Evolutionary conservation across 805 yeast genomes (phyloP), one percentile per base, ranked within the genome.

Genomic region (Kregervanrija fluxuum): DNA sequence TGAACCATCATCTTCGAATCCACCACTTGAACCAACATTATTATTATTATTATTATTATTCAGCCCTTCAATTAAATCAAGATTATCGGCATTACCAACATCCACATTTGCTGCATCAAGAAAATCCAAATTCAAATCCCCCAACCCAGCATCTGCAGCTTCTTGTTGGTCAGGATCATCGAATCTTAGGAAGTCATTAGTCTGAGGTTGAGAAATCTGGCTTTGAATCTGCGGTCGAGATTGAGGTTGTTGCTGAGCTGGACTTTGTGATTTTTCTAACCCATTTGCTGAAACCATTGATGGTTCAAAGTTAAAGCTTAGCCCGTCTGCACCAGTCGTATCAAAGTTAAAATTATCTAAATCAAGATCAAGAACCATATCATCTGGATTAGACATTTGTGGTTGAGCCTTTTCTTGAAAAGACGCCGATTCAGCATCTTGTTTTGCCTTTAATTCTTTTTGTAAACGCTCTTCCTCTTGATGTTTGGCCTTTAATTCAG

Each of bases 61-160:
- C 39, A 45, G 33, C 28, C 48, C 50, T 22, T 45, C 36, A 42
- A 51, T 54, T 42, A 53, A 45, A 37, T 42, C 51, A 49, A 49
- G 37, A 17, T 43, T 40, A n/a, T 38, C 38, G 8, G 32, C 17
- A 13, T 40, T 33, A 36, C 42, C 47, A 6, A 35, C 34, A 35
- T 33, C 44, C 12, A 42, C 41, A 14, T 41, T 38, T 14, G 49
- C 47, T 14, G 43, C 41, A 41, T 57, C 57, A 14, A 58, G 39
- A 35, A 60, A 57, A 33, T 60, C 59, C 30, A 59, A 43, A 32
- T 61, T 55, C 35, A 61, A 45, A 42, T 59, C 62, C 14, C 49
- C 56, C 35, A 58, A 44, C 28, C 54, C 54, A 13, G 48, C n/a
- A 32, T 48, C 53, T 42, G 32, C 38, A 37, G 28, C 28, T 22